phyloP scores from a whole-genome alignment of 2,329 filamentous ascomycete species.

The Huntiella abstrusa region DNA sequence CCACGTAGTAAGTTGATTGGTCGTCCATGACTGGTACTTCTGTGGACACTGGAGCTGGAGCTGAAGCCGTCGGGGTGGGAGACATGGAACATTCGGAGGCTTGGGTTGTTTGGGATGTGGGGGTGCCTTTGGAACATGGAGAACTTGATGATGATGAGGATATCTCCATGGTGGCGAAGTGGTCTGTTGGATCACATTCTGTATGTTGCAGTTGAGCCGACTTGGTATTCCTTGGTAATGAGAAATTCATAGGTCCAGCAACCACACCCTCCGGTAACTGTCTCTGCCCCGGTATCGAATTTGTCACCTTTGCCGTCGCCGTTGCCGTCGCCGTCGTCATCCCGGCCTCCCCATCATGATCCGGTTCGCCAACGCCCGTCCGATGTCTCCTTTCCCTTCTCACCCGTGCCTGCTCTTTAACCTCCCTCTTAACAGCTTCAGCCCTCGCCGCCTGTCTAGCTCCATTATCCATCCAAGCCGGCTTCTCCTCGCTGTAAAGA shows the following conservation, averaged over 20 bases:
- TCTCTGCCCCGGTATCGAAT: not conserved
- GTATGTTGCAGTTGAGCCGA: conserved; percentile 13
- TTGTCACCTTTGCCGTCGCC: not conserved
- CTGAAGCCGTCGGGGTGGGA: conserved; percentile 1
- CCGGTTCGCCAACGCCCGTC: not conserved
- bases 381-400: conserved; percentile 30
- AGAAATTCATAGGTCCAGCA: too few species aligned
- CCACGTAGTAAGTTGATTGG: conserved; percentile 23
- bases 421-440: conserved; percentile 34
- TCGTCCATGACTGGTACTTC: conserved; percentile 2
- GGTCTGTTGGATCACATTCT: conserved; percentile 17
- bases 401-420: conserved; percentile 33
- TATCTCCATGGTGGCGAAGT: conserved; percentile 14
- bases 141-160: conserved; percentile 14
- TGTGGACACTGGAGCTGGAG: not conserved
- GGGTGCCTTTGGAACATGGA: conserved; percentile 9
- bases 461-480: conserved; percentile 39
- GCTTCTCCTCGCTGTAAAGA: conserved; percentile 31
- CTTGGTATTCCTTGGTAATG: not conserved
- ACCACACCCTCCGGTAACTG: too few species aligned
- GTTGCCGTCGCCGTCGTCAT: too few species aligned
- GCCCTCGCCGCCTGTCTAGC: conserved; percentile 30
- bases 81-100: conserved; percentile 11
- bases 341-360: too few species aligned
- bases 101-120: conserved; percentile 6